These are phyloP conservation scores for Obelidium mucronatum DNA, from an alignment of 192 early-diverging fungal genomes.

Conservation along the genomic window DNA sequence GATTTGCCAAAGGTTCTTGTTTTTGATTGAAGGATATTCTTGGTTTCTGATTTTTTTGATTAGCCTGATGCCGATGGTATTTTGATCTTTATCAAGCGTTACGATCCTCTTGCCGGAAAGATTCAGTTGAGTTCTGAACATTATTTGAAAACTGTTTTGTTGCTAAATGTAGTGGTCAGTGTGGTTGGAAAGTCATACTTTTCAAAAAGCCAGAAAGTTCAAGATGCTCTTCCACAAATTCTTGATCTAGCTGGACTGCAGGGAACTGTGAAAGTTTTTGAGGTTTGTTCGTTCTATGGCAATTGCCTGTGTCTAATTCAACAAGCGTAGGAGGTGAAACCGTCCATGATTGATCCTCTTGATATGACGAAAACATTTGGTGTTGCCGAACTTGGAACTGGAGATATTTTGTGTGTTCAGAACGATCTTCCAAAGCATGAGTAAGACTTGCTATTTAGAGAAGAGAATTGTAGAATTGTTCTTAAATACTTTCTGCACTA, in stretches of 20 bases:
- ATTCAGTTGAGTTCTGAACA: too few relatives aligned
- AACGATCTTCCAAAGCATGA: conserved; percentile 48
- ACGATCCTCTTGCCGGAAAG: conserved; percentile 61
- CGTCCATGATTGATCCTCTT: conserved; percentile 84
- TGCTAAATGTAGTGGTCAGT: too few relatives aligned
- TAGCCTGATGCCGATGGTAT: conserved; percentile 28
- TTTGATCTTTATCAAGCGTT: conserved; percentile 87
- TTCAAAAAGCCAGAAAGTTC: conserved; percentile 47
- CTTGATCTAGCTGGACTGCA: conserved; percentile 47
- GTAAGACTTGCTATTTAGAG: conserved; percentile 55
- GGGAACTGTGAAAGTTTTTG: conserved; percentile 44
- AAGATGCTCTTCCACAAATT: conserved; percentile 65
- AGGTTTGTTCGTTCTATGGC: conserved; percentile 3
- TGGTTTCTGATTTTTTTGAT: not conserved
- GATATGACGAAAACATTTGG: conserved; percentile 70
- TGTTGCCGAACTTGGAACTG: conserved; percentile 87
- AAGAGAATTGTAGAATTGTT: not conserved
- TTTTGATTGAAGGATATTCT: too few relatives aligned
- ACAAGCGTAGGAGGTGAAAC: conserved; percentile 98
- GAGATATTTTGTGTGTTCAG: conserved; percentile 93
- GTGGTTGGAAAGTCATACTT: conserved; percentile 26
- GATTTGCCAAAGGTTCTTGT: not conserved
- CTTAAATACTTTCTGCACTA: not conserved
- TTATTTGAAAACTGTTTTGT: too few relatives aligned
- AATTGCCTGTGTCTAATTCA: conserved; percentile 7